phyloP scores from a whole-genome alignment of 1,284 basidiomycete genomes.

The Malassezia dermatis region DNA sequence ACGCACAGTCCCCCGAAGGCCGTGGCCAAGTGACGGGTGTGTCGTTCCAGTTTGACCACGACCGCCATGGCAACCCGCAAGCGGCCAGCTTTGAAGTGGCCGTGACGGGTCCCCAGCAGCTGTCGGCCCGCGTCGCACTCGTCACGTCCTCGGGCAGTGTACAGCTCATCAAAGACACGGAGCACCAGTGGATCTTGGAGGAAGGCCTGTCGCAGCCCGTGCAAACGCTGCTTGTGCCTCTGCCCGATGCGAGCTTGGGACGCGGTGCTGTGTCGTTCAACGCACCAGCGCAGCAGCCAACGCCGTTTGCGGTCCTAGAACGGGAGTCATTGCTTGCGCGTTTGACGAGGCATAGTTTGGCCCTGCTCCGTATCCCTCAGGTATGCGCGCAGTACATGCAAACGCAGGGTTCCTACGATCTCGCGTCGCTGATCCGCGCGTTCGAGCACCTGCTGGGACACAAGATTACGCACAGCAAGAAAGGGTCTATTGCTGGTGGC shows the following conservation, averaged over 20 bases:
- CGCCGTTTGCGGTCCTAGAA: constrained; percentile 4
- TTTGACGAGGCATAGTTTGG: constrained; percentile 32
- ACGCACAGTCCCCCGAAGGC: constrained; percentile 52
- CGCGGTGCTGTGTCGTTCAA: constrained; percentile 19
- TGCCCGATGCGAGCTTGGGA: constrained; percentile 59
- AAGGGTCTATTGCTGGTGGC: constrained; percentile 7
- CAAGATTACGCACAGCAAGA: neutral
- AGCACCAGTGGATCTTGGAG: constrained; percentile 67
- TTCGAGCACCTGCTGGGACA: constrained; percentile 3
- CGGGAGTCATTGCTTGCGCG: constrained; percentile 51
- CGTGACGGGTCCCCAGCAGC: constrained; percentile 50
- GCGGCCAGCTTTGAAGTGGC: constrained; percentile 52
- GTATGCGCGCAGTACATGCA: neutral
- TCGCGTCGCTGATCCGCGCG: neutral
- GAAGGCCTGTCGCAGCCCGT: constrained; percentile 64
- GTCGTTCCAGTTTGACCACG: constrained; percentile 63
- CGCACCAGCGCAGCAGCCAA: neutral
- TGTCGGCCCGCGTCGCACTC: constrained; percentile 55
- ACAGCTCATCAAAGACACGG: constrained; percentile 62
- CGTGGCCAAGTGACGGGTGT: constrained; percentile 57
- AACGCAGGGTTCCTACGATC: neutral
- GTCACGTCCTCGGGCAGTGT: constrained; percentile 69
- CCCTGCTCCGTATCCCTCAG: neutral
- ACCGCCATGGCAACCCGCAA: constrained; percentile 60
- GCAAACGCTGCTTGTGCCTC: constrained; percentile 58